These are phyloP conservation scores for Chrysosporium keratinophilum DNA, from an alignment of 2,329 filamentous ascomycete genomes.

Conservation along the genomic window DNA sequence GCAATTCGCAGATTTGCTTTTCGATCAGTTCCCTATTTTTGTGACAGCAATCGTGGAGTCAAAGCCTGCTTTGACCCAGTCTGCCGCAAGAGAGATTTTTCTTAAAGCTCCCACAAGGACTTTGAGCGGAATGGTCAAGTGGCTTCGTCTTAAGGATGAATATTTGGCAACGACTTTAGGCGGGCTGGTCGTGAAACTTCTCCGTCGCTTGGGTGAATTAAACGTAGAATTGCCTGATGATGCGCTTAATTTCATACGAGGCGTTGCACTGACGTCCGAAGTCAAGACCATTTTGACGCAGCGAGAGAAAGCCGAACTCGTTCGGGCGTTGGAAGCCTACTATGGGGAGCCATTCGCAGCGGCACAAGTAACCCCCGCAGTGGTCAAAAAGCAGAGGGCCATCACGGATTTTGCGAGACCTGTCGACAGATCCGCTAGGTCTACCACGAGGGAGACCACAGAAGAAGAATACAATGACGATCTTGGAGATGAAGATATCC, in stretches of 20 bases:
- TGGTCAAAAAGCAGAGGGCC: slow-evolving; percentile 36
- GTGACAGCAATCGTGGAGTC: slow-evolving; percentile 54
- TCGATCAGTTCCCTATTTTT: slow-evolving; percentile 76
- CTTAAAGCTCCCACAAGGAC: slow-evolving; percentile 55
- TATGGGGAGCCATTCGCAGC: slow-evolving; percentile 37
- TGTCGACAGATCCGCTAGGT: slow-evolving; percentile 27
- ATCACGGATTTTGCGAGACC: slow-evolving; percentile 34
- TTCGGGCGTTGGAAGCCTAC: slow-evolving; percentile 48
- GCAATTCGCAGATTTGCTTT: slow-evolving; percentile 77
- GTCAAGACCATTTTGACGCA: slow-evolving; percentile 69
- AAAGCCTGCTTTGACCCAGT: slow-evolving; percentile 30
- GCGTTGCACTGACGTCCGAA: slow-evolving; percentile 44
- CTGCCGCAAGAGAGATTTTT: slow-evolving; percentile 43
- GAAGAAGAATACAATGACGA: slow-evolving; percentile 38
- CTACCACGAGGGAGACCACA: slow-evolving; percentile 24
- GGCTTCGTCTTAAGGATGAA: slow-evolving; percentile 79
- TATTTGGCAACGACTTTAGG: slow-evolving; percentile 78
- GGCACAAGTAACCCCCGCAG: slow-evolving; percentile 27
- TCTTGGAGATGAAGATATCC: slow-evolving; percentile 32
- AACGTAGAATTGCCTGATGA: slow-evolving; percentile 58
- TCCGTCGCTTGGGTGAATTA: slow-evolving; percentile 68
- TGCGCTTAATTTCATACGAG: slow-evolving; percentile 51
- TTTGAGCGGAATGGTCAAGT: slow-evolving; percentile 63
- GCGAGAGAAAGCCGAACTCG: slow-evolving; percentile 75
- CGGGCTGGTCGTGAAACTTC: slow-evolving; percentile 70